Evolutionary conservation across 352 stramenopile genomes (phyloP), one percentile per base, ranked within the genome.

Genomic region (Pythium biforme): DNA sequence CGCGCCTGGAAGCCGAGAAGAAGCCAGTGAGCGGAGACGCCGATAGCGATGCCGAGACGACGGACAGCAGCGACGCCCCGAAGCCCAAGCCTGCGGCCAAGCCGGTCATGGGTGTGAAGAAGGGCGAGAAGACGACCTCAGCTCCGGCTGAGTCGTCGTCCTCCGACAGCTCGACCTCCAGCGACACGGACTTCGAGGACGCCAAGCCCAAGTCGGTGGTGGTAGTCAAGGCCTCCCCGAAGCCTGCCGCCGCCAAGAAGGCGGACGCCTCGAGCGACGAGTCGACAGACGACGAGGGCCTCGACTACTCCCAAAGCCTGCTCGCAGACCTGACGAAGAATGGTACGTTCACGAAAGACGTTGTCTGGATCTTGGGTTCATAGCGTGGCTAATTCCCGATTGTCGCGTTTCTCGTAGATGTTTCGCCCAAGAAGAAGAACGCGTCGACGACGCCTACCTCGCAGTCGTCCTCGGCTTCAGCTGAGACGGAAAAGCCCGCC

Each of bases 301-400:
- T 86, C 20, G 77, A 89, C 67, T 92, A 92, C 64, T 90, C 79
- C 39, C 79, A 92, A 63, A 86, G 77, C 66, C 70, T 92, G 8
- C 65, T 92, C 37, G 83, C 83, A 33, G 79, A 90, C 45, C 71
- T 92, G 70, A 88, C 76, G 27, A 83, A 83, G 48, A 71, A 75
- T 25, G 79, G 80, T 88, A 75, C 74, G 79, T 76, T 62, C 17
- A 67, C 58, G 15, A n/a, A n/a, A 31, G 12, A 55, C 56, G 54
- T 49, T 23, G 47, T 64, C 25, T 60, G 37, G 23, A 26, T 25
- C 26, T 25, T 39, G 3, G 4, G 9, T 39, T 11, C 8, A 37
- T 15, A 37, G 31, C 31, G 8, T 45, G 19, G 39, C 19, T 45
- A 1, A 50, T 23, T 52, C 8, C 46, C 34, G 48, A 54, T 11